phyloP scores from a whole-genome alignment of 352 stramenopile species.

The Globisporangium radiosum region DNA sequence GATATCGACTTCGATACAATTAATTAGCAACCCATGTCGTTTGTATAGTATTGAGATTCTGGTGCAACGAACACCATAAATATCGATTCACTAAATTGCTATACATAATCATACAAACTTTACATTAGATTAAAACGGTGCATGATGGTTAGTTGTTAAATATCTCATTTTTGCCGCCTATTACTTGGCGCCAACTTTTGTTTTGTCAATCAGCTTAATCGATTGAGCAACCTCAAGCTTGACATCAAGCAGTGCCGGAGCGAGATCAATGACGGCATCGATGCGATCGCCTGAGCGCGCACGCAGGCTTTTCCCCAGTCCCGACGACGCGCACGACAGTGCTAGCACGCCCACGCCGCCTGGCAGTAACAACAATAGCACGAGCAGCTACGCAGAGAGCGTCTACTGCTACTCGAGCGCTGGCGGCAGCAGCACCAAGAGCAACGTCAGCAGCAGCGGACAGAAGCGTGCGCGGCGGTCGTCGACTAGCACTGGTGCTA shows the following conservation, averaged over 20 bases:
- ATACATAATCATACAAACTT: too few relatives aligned
- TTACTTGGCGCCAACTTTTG: too few relatives aligned
- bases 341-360: neutral
- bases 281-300: slow-evolving; percentile 13
- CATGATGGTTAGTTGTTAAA: too few relatives aligned
- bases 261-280: neutral
- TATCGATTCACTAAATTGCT: too few relatives aligned
- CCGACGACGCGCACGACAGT: neutral
- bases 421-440: slow-evolving; percentile 7
- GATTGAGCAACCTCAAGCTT: neutral
- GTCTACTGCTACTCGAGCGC: slow-evolving; percentile 5
- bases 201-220: too few relatives aligned
- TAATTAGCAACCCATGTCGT: too few relatives aligned
- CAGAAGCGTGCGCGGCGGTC: slow-evolving; percentile 11
- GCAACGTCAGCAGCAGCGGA: slow-evolving; percentile 4
- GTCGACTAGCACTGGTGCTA: neutral
- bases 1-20: too few relatives aligned
- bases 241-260: neutral
- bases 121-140: too few relatives aligned
- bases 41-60: too few relatives aligned
- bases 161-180: too few relatives aligned
- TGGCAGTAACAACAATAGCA: neutral
- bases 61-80: too few relatives aligned
- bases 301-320: slow-evolving; percentile 7
- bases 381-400: slow-evolving; percentile 6